Evolutionary conservation across 2,329 filamentous ascomycete genomes (phyloP), one percentile per base, ranked within the genome.

Genomic region (Phialophora macrospora): DNA sequence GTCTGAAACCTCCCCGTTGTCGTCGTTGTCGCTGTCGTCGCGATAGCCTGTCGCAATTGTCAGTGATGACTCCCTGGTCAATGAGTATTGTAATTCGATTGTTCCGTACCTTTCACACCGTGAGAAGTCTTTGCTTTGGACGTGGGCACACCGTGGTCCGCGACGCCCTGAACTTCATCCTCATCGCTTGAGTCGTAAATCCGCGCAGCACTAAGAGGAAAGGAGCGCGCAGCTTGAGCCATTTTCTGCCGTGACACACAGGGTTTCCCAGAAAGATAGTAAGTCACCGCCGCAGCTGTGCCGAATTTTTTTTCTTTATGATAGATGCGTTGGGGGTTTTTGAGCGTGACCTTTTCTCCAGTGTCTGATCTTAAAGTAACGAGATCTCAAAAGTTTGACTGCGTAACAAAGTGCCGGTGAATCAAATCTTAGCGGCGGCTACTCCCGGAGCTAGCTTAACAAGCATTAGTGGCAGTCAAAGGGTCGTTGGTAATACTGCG

Each of bases 131-230:
- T 49, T 28, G 56, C 5, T 38, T 63, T 68, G 46, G 32, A 34
- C 28, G 46, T 66, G 34, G 17, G 38, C 28, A 56, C 63, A 24
- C 30, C 20, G 52, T 66, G 34, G 12, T 28, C 20, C 8, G 28
- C 24, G 11, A 46, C 7, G 8, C 30, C 52, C 22, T 24, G n/a
- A 8, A 4, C 32, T 54, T 62, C 51, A 12, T 67, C 68, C 30
- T 70, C 66, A 30, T 67, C 70, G 32, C 70, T 70, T 17, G 70
- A 68, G 41, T 71, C 70, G 12, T 66, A 49, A 7, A 70, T 52
- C 24, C 55, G 56, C 54, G 69, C 70, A 28, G 66, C 26, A 55
- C 70, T 71, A 7, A 71, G 68, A 4, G 61, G 32, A 38, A 44
- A 70, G 22, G 61, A 48, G 24, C 60, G 41, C 4, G 38, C 44